A percentile compares a stretch with the other conserved stretches of the same genome.
These are phyloP conservation scores for Penstemon newberryi DNA, from an alignment of 257 asterid species.

Conservation along the genomic window DNA sequence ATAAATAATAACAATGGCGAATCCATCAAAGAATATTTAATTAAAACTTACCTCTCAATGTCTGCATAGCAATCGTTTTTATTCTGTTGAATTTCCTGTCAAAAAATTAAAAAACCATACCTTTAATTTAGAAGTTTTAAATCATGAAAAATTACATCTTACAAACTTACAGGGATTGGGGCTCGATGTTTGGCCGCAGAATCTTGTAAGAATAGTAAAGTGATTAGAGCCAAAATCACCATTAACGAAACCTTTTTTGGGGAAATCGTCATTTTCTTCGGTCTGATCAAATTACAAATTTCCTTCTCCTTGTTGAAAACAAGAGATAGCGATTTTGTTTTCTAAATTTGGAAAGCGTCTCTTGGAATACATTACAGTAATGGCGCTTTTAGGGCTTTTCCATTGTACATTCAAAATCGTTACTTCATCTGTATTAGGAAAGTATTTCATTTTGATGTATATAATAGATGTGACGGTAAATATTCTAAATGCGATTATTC, in stretches of 20 bases:
- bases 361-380: too few relatives aligned
- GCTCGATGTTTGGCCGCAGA: conserved; percentile 67
- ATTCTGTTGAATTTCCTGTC: conserved; percentile 70
- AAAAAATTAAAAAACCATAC: conserved; percentile 1
- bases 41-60: conserved; percentile 68
- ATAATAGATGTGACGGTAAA: too few relatives aligned
- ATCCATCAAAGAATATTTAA: conserved; percentile 7
- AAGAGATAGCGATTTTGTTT: too few relatives aligned
- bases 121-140: neutral
- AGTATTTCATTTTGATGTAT: too few relatives aligned
- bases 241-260: neutral
- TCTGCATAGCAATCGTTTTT: conserved; percentile 79
- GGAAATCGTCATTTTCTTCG: conserved; percentile 24
- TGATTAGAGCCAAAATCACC: conserved; percentile 27
- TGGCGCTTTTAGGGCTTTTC: too few relatives aligned
- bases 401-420: too few relatives aligned
- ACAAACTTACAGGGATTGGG: conserved; percentile 65
- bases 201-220: conserved; percentile 33
- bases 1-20: conserved; percentile 1
- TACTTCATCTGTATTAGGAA: too few relatives aligned
- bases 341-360: too few relatives aligned
- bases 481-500: too few relatives aligned
- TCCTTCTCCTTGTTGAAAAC: too few relatives aligned
- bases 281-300: too few relatives aligned
- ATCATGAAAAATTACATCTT: neutral